phyloP scores from a whole-genome alignment of 2,329 filamentous ascomycete species.

The Tolypocladium nubicola region DNA sequence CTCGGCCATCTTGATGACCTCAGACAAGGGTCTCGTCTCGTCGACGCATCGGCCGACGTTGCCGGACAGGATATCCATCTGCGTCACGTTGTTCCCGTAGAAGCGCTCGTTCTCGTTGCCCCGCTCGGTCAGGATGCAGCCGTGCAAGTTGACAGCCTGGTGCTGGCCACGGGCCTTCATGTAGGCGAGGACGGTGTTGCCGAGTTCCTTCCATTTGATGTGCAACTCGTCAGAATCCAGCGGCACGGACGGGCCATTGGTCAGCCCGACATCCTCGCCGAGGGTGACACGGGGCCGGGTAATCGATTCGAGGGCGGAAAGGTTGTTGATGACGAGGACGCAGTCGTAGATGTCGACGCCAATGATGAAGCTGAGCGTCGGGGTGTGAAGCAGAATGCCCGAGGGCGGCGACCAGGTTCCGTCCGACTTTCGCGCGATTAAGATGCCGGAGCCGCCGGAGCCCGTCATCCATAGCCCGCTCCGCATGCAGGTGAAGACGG shows the following conservation, averaged over 20 bases:
- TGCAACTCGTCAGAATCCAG: constrained; percentile 41
- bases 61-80: constrained; percentile 47
- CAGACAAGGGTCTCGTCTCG: constrained; percentile 52
- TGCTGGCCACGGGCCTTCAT: constrained; percentile 47
- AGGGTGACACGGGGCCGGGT: constrained; percentile 69
- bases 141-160: constrained; percentile 43
- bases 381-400: constrained; percentile 81
- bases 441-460: constrained; percentile 78
- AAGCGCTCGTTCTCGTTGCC: constrained; percentile 51
- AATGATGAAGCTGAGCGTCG: constrained; percentile 78
- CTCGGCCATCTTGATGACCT: constrained; percentile 82
- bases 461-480: constrained; percentile 87
- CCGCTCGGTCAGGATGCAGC: constrained; percentile 46
- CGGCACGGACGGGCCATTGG: constrained; percentile 61
- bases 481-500: constrained; percentile 92
- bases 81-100: constrained; percentile 37
- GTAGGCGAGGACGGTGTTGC: constrained; percentile 46
- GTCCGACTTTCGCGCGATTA: constrained; percentile 75
- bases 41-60: constrained; percentile 43
- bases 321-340: constrained; percentile 83
- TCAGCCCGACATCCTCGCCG: constrained; percentile 68
- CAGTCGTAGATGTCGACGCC: constrained; percentile 96
- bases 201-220: constrained; percentile 39
- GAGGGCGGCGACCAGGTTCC: constrained; percentile 88
- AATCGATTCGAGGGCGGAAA: constrained; percentile 74